A percentile compares a stretch with the other conserved stretches of the same genome.
phyloP scores from a whole-genome alignment of 2,329 filamentous ascomycete genomes.

The Botrytis deweyae region DNA sequence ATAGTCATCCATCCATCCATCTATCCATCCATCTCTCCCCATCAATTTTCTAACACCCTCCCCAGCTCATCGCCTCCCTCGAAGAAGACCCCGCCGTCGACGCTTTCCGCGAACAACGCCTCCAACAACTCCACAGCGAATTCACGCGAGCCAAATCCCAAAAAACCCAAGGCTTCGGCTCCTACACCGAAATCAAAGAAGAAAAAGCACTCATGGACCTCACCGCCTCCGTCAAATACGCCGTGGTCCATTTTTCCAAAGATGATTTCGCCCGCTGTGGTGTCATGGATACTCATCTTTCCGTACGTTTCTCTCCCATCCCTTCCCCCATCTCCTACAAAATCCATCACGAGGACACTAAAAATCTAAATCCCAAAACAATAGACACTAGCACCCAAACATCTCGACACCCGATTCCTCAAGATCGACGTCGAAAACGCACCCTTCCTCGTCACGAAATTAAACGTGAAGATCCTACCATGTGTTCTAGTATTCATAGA shows the following conservation, averaged over 20 bases:
- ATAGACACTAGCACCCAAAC: slow-evolving; percentile 51
- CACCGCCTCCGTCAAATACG: slow-evolving; percentile 43
- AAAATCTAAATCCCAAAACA: slow-evolving; percentile 2
- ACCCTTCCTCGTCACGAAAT: slow-evolving; percentile 57
- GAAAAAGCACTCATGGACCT: slow-evolving; percentile 56
- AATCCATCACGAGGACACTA: slow-evolving; percentile 6
- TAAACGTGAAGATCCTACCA: slow-evolving; percentile 57
- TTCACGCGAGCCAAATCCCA: slow-evolving; percentile 52
- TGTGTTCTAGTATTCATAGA: slow-evolving; percentile 58
- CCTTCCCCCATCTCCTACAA: neutral
- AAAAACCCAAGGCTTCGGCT: slow-evolving; percentile 51
- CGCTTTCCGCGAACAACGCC: slow-evolving; percentile 55
- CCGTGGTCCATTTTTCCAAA: slow-evolving; percentile 45
- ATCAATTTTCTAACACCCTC: neutral
- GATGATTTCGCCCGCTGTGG: slow-evolving; percentile 44
- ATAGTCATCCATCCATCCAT: neutral
- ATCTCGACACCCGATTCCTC: slow-evolving; percentile 58
- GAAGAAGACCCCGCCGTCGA: slow-evolving; percentile 52
- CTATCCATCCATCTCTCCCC: no score
- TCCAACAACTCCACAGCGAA: slow-evolving; percentile 58
- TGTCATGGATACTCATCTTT: slow-evolving; percentile 44
- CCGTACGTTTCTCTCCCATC: slow-evolving; percentile 27
- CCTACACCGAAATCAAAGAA: slow-evolving; percentile 55
- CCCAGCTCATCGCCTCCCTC: slow-evolving; percentile 57
- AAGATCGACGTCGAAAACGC: slow-evolving; percentile 60